Base-by-base conservation (phyloP, 2,329 filamentous ascomycete species). In the Fusarium hainanense region DNA sequence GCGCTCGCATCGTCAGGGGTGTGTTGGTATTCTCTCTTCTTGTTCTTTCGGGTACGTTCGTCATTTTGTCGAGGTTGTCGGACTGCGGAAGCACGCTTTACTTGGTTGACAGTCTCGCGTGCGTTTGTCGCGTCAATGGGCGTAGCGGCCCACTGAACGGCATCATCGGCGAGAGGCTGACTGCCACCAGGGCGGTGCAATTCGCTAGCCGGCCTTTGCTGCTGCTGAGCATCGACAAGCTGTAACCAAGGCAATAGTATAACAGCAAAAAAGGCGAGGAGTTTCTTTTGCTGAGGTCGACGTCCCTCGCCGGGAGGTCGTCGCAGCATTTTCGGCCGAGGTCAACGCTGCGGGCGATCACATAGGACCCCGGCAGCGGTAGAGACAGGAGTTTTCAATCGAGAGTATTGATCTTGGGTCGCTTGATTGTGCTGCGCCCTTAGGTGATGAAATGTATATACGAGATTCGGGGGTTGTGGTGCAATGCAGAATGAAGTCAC, bases 1-100 rank as follows among this genome's bases (percentile, higher is more conserved):
- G 94, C 94, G 94, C 93, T 94, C 93, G 90, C 93, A 91, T 96
- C 88, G 83, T 87, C 77, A 80, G 82, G 80, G 77, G 81, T 75
- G 61, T 78, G 75, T 71, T 77, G 66, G 63, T 76, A 56, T 54
- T 78, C 66, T 68, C 70, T 64, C 58, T 74, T 80, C 70, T 77
- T 69, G 60, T 67, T 75, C 75, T 75, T 78, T 74, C 74, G 76
- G 70, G 67, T 74, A 69, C 72, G 68, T 34, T 68, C 43, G 46
- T 66, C 69, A 20, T 74, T 70, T 42, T 69, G 66, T 54, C 73
- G 59, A 51, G 66, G 54, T 63, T 74, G 70, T 66, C 75, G 67
- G 72, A 63, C 47, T 73, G 71, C 34, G n/a, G 63, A 66, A 63
- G 68, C 71, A 48, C 60, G 74, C 69, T 69, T 76, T 59, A 76